phyloP scores from a whole-genome alignment of 257 asterid genomes.

The Handroanthus guayacan region DNA sequence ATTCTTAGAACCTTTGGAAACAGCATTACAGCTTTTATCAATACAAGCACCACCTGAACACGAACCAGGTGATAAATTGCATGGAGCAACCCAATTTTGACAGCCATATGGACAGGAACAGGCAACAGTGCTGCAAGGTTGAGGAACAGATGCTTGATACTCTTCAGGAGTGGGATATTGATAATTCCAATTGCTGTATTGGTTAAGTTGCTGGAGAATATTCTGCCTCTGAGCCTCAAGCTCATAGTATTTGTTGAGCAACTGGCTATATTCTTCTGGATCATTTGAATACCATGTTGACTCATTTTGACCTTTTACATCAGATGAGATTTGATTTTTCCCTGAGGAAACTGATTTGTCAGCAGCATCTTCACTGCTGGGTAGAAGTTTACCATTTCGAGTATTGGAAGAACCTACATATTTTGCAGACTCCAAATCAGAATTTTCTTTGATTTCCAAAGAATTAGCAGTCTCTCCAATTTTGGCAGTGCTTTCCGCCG shows the following conservation, averaged over 20 bases:
- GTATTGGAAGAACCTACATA: slow-evolving; percentile 31
- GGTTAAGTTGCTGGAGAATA: slow-evolving; percentile 71
- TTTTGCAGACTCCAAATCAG: slow-evolving; percentile 32
- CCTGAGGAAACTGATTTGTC: slow-evolving; percentile 37
- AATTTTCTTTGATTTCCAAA: slow-evolving; percentile 32
- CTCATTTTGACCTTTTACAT: slow-evolving; percentile 45
- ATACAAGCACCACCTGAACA: slow-evolving; percentile 36
- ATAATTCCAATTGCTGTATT: slow-evolving; percentile 55
- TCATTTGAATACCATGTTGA: slow-evolving; percentile 41
- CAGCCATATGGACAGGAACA: slow-evolving; percentile 78
- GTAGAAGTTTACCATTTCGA: slow-evolving; percentile 31
- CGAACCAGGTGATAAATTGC: slow-evolving; percentile 36
- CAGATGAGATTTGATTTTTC: slow-evolving; percentile 35
- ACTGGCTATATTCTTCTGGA: slow-evolving; percentile 56
- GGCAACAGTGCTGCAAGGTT: slow-evolving; percentile 43
- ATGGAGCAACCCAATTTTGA: slow-evolving; percentile 66
- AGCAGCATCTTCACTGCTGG: slow-evolving; percentile 35
- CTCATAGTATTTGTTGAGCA: slow-evolving; percentile 76
- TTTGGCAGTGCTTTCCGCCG: slow-evolving; percentile 33
- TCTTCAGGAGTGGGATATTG: slow-evolving; percentile 46
- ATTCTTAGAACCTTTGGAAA: slow-evolving; percentile 33
- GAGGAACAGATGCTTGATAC: slow-evolving; percentile 45
- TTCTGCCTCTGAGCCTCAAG: slow-evolving; percentile 79
- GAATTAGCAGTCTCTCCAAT: slow-evolving; percentile 36
- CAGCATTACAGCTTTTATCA: slow-evolving; percentile 41